Conservation (phyloP, 257 asterid genomes). For the Leonotis leonurus region DNA sequence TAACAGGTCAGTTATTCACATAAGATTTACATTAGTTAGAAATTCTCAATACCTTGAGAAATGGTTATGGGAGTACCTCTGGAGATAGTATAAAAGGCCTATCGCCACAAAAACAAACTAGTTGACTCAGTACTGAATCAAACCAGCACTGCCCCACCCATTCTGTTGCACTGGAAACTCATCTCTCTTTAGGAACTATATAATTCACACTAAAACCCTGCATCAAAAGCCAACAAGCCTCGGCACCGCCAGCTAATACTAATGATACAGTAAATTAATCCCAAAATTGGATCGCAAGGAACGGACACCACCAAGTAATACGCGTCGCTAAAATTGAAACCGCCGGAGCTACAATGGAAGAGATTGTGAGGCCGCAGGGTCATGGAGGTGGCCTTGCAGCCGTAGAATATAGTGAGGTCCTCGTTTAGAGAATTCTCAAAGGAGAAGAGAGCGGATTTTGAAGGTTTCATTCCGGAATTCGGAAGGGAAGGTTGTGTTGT, state of each 20-base stretch:
- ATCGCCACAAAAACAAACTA: slow-evolving; percentile 51
- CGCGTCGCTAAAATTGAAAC: slow-evolving; percentile 25
- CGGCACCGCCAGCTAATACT: slow-evolving; percentile 21
- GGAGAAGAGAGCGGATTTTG: slow-evolving; percentile 23
- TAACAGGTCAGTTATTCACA: neutral
- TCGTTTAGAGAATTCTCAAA: slow-evolving; percentile 19
- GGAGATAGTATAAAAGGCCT: slow-evolving; percentile 29
- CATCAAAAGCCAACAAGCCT: slow-evolving; percentile 39
- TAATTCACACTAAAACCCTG: slow-evolving; percentile 55
- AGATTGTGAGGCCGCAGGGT: slow-evolving; percentile 21
- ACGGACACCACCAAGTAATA: slow-evolving; percentile 39
- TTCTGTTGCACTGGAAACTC: slow-evolving; percentile 33
- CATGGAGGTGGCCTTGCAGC: slow-evolving; percentile 35
- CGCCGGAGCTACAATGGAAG: slow-evolving; percentile 26
- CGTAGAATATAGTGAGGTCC: slow-evolving; percentile 33
- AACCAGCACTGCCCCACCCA: slow-evolving; percentile 61
- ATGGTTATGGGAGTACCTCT: slow-evolving; percentile 11
- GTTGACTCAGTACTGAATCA: slow-evolving; percentile 24
- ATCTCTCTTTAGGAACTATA: slow-evolving; percentile 33
- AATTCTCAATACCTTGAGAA: slow-evolving; percentile 22
- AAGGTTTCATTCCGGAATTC: slow-evolving; percentile 36
- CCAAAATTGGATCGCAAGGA: slow-evolving; percentile 38
- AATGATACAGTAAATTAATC: slow-evolving; percentile 20
- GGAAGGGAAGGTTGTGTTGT: slow-evolving; percentile 36
- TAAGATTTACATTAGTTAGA: too few relatives aligned